These are phyloP conservation scores for Solanum chaucha DNA, from an alignment of 257 asterid genomes.

Conservation along the genomic window DNA sequence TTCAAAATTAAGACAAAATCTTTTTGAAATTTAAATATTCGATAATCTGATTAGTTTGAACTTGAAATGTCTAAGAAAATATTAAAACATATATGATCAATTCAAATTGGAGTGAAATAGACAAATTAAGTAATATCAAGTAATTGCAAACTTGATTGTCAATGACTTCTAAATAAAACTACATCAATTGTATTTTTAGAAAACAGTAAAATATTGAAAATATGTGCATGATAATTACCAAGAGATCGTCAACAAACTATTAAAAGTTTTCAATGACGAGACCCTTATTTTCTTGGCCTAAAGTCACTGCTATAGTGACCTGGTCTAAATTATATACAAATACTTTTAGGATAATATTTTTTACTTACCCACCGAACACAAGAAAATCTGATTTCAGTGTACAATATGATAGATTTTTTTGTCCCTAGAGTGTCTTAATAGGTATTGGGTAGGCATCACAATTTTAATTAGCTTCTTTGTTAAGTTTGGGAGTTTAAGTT, in stretches of 20 bases:
- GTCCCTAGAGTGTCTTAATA: background rate
- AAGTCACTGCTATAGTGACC: background rate
- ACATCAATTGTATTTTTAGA: background rate
- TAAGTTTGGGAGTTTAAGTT: too few relatives aligned
- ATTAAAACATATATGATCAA: background rate
- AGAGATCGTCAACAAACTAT: too few relatives aligned
- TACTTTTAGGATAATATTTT: too few relatives aligned
- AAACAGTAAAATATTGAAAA: background rate
- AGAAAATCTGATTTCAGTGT: background rate
- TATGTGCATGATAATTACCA: background rate
- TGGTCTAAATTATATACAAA: too few relatives aligned
- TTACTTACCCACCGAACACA: background rate
- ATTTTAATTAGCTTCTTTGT: too few relatives aligned
- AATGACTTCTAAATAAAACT: background rate
- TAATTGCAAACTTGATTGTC: background rate
- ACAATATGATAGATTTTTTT: too few relatives aligned
- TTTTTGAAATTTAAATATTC: too few relatives aligned
- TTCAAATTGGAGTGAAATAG: background rate
- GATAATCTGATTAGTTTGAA: too few relatives aligned
- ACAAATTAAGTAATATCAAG: rapidly evolving
- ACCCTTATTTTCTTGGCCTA: background rate
- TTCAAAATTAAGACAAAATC: background rate
- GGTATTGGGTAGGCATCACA: background rate
- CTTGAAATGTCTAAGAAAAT: background rate
- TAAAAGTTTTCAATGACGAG: too few relatives aligned